phyloP scores from a whole-genome alignment of 306 rosid species.

The Malus domestica region ASM211411v1 NC_041790.1:14248501-14249000 shows the following conservation, averaged over 20 bases:
- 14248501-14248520: slow-evolving; percentile 56
- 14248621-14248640: slow-evolving; percentile 37
- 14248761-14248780: slow-evolving; percentile 32
- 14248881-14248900: too few species aligned
- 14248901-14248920: too few species aligned
- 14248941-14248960: too few species aligned
- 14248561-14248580: slow-evolving; percentile 37
- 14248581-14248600: slow-evolving; percentile 49
- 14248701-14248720: slow-evolving; percentile 26
- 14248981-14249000: not conserved
- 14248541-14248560: slow-evolving; percentile 11
- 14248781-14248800: slow-evolving; percentile 8
- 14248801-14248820: too few species aligned
- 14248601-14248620: slow-evolving; percentile 11
- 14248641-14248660: slow-evolving; percentile 11
- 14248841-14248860: slow-evolving; percentile 41
- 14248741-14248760: slow-evolving; percentile 37
- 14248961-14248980: slow-evolving; percentile 8
- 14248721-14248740: slow-evolving; percentile 37
- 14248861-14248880: slow-evolving; percentile 10
- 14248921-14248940: too few species aligned
- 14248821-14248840: slow-evolving; percentile 18
- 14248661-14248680: too few species aligned
- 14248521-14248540: slow-evolving; percentile 46
- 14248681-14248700: slow-evolving; percentile 32